Conservation (phyloP, 2,329 filamentous ascomycete species). For the Aureobasidium lini region DNA sequence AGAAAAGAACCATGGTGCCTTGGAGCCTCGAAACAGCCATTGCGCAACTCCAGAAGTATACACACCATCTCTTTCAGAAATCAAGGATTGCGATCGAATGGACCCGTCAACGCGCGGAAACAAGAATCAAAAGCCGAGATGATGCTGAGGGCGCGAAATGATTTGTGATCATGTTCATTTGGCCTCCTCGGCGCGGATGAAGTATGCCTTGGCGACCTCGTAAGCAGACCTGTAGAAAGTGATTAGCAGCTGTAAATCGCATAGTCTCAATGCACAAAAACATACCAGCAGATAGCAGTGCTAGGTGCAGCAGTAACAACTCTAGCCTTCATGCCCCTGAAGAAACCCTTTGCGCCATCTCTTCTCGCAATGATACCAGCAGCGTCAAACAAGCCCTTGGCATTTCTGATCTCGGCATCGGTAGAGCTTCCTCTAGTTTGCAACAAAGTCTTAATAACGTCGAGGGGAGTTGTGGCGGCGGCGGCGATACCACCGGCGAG, state of each 20-base stretch:
- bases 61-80: background rate
- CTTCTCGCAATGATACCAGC: slow-evolving; percentile 74
- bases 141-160: background rate
- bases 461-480: slow-evolving; percentile 88
- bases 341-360: slow-evolving; percentile 81
- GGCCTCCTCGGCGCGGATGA: slow-evolving; percentile 40
- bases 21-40: background rate
- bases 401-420: slow-evolving; percentile 74
- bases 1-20: background rate
- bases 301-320: slow-evolving; percentile 97
- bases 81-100: background rate
- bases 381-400: slow-evolving; percentile 72
- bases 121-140: background rate
- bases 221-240: slow-evolving; percentile 49
- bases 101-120: background rate
- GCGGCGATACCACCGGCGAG: slow-evolving; percentile 90
- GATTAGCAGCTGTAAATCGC: slow-evolving; percentile 15
- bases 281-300: slow-evolving; percentile 97
- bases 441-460: slow-evolving; percentile 95
- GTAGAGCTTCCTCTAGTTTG: slow-evolving; percentile 82
- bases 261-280: slow-evolving; percentile 12
- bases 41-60: background rate
- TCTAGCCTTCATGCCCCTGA: slow-evolving; percentile 83
- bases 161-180: slow-evolving; percentile 16
- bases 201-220: slow-evolving; percentile 62